phyloP scores from a whole-genome alignment of 352 stramenopile genomes.

The Pilasporangium apinafurcum region DNA sequence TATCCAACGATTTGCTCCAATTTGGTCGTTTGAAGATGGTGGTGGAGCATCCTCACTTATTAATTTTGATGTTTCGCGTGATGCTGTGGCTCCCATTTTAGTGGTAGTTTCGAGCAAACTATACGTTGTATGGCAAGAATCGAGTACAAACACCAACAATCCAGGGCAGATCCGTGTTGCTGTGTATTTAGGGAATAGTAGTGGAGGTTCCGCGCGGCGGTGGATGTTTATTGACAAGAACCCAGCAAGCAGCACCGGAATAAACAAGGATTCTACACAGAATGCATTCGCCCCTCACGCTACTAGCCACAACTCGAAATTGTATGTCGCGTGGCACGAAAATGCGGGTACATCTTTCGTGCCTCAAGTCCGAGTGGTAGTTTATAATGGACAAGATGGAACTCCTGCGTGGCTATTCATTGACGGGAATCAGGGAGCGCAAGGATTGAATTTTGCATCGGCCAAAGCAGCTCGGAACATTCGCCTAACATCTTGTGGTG shows the following conservation, averaged over 20 bases:
- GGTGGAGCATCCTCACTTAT: slow-evolving; percentile 16
- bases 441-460: slow-evolving; percentile 34
- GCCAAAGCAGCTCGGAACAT: slow-evolving; percentile 24
- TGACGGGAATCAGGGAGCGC: slow-evolving; percentile 31
- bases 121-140: slow-evolving; percentile 54
- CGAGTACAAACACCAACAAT: slow-evolving; percentile 11
- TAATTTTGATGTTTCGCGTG: slow-evolving; percentile 35
- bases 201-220: slow-evolving; percentile 9
- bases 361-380: slow-evolving; percentile 43
- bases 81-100: slow-evolving; percentile 23
- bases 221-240: slow-evolving; percentile 33
- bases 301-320: slow-evolving; percentile 20
- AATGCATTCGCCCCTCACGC: slow-evolving; percentile 25
- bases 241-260: slow-evolving; percentile 13
- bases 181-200: slow-evolving; percentile 19
- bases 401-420: slow-evolving; percentile 46
- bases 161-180: slow-evolving; percentile 45
- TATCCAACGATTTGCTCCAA: slow-evolving; percentile 18
- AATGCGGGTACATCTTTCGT: background rate
- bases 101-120: slow-evolving; percentile 18
- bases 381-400: slow-evolving; percentile 40
- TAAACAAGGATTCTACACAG: slow-evolving; percentile 39
- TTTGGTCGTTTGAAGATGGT: slow-evolving; percentile 40
- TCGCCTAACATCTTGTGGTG: slow-evolving; percentile 31
- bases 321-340: slow-evolving; percentile 64